These are phyloP conservation scores for Fusarium sp. DNA, from an alignment of 2,329 filamentous ascomycete genomes.

Conservation along the genomic window DNA sequence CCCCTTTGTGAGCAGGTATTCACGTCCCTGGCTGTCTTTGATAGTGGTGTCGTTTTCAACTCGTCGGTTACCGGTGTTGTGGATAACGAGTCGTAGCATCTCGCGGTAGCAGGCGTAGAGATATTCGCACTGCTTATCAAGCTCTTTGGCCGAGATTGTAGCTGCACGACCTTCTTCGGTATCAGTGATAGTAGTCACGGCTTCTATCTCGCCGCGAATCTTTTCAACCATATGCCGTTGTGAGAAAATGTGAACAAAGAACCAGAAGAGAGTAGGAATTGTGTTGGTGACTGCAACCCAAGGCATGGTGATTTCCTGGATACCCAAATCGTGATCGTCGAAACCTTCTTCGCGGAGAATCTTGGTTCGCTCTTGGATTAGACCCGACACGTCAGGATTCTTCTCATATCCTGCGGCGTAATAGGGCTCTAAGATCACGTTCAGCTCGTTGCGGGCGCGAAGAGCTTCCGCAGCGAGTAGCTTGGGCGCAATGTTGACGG, in stretches of 20 bases:
- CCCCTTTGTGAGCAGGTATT: constrained; percentile 24
- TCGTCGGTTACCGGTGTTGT: constrained; percentile 9
- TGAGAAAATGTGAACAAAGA: constrained; percentile 19
- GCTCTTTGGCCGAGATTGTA: neutral
- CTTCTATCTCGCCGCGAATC: constrained; percentile 14
- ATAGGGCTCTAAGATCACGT: neutral
- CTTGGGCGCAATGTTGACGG: neutral
- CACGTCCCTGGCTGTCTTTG: constrained; percentile 3
- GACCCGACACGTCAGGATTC: constrained; percentile 10
- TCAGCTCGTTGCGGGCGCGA: constrained; percentile 6
- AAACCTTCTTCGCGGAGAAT: constrained; percentile 10
- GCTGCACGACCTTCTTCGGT: neutral
- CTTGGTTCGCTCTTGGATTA: constrained; percentile 4
- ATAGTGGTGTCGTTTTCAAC: constrained; percentile 13
- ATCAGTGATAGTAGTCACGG: neutral
- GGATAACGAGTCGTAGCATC: constrained; percentile 5
- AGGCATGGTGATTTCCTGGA: constrained; percentile 12
- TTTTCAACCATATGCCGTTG: neutral
- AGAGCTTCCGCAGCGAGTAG: constrained; percentile 2
- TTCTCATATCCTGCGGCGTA: constrained; percentile 4
- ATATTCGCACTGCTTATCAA: constrained; percentile 12
- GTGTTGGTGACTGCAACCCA: constrained; percentile 22
- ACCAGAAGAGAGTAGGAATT: constrained; percentile 25
- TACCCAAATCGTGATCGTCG: neutral
- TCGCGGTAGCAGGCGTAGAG: constrained; percentile 22